Conservation (phyloP, 805 yeast species). For the Pichia exigua region DNA sequence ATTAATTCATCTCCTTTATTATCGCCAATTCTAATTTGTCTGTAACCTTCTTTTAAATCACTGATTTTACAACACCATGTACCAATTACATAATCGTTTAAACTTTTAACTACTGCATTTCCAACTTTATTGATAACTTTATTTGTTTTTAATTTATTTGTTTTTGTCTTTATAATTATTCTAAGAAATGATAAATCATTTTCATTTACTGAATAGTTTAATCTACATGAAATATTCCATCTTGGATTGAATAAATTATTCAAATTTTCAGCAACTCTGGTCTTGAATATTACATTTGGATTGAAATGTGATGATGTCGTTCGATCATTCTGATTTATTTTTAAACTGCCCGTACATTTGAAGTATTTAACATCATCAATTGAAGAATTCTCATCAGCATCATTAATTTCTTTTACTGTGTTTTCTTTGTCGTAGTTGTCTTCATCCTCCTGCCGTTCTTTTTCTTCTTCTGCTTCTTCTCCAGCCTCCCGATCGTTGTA, state of each 20-base stretch:
- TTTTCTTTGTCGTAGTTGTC: not conserved
- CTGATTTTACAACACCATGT: constrained; percentile 50
- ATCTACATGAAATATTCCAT: constrained; percentile 58
- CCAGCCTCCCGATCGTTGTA: not conserved
- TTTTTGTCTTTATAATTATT: constrained; percentile 35
- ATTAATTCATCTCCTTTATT: constrained; percentile 67
- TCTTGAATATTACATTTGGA: constrained; percentile 20
- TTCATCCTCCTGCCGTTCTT: not conserved
- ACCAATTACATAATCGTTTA: constrained; percentile 36
- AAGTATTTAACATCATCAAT: not conserved
- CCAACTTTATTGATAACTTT: constrained; percentile 10
- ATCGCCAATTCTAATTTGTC: constrained; percentile 75
- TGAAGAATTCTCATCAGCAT: not conserved
- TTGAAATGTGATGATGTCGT: not conserved
- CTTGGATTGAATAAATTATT: constrained; percentile 84
- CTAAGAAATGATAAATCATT: constrained; percentile 49
- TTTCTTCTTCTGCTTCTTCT: not conserved
- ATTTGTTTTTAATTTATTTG: constrained; percentile 13
- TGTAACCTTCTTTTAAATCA: constrained; percentile 68
- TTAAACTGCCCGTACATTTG: constrained; percentile 2
- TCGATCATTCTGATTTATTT: constrained; percentile 5
- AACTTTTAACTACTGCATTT: constrained; percentile 1
- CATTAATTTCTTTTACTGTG: not conserved
- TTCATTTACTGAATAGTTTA: constrained; percentile 30
- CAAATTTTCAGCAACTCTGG: constrained; percentile 28